Percentiles rank a stretch among this genome's conserved stretches.
Evolutionary conservation across 2,329 filamentous ascomycete species (phyloP).

Genomic region (Albifimbria verrucaria): DNA sequence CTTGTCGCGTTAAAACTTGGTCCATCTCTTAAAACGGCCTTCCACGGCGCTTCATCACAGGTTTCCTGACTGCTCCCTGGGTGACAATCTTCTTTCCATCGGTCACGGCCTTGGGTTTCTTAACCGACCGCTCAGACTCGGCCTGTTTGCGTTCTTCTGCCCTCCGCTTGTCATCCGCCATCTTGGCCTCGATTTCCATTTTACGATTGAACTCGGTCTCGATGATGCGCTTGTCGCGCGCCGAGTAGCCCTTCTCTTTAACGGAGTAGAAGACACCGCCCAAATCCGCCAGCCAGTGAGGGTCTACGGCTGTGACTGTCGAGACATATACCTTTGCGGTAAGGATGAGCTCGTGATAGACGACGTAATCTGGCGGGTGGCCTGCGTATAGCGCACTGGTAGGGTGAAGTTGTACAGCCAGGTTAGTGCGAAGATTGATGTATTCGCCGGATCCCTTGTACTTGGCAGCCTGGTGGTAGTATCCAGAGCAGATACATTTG

Average conservation of each 20-base stretch:
- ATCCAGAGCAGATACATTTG: constrained; percentile 95
- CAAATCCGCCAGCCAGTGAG: constrained; percentile 93
- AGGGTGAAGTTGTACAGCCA: constrained; percentile 90
- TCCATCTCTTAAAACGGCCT: constrained; percentile 51
- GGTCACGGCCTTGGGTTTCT: constrained; percentile 36
- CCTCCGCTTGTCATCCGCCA: constrained; percentile 77
- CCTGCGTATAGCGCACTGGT: constrained; percentile 93
- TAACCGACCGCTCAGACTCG: constrained; percentile 42
- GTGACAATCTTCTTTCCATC: constrained; percentile 55
- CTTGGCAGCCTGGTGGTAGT: constrained; percentile 96
- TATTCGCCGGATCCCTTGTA: constrained; percentile 97
- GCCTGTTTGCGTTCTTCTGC: constrained; percentile 55
- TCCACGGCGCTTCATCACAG: constrained; percentile 53
- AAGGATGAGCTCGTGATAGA: constrained; percentile 96
- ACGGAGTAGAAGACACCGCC: constrained; percentile 97
- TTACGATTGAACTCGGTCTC: constrained; percentile 90
- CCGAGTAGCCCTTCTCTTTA: constrained; percentile 95
- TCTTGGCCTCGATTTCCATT: constrained; percentile 90
- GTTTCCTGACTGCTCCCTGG: constrained; percentile 61
- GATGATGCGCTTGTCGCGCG: constrained; percentile 78
- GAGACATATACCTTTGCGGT: constrained; percentile 98
- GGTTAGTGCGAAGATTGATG: constrained; percentile 90
- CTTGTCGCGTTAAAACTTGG: no score
- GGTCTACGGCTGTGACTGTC: constrained; percentile 92
- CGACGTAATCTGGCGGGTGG: constrained; percentile 92